Base-by-base conservation (phyloP, 305 asterid genomes). In the Andrographis paniculata region DNA sequence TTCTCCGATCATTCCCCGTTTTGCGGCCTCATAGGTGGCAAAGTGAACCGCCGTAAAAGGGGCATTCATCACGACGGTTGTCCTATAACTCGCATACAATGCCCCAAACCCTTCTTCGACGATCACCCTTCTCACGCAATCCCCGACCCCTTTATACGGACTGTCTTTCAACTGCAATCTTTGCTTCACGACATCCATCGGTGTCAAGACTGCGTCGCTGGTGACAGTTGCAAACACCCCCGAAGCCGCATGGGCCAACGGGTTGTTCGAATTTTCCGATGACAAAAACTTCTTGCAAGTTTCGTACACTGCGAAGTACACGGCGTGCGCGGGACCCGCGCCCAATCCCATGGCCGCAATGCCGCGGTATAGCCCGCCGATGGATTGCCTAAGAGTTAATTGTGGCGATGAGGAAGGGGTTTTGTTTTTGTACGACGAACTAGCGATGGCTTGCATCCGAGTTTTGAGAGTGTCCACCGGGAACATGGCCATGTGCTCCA, bases 161-260 rank as follows among this genome's bases (percentile, higher is more conserved):
- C 91, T 80, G 0, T 72, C 76, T 52, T 59, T 62, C 50, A 80
- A 28, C 71, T 80, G 91, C 62, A 80, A 48, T 61, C 82, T 60
- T 41, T 80, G 89, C 73, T 76, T 79, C 64, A 79, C 91, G 65
- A 79, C 74, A 50, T 76, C 85, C 91, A 79, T 76, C 0, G 85
- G 91, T n/a, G 85, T 76, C 8, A 76, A 37, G 48, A 79, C 79
- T 0, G 91, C 78, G 18, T 79, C 85, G 9, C 85, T 76, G 1
- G 82, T 71, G 9, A 79, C 74, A 0, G 85, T 76, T 1, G 85
- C 85, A 0, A 67, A 35, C 38, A 73, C 75, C 0, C 85, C 85
- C 0, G 85, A 68, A 28, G 67, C 64, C 0, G 89, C 82, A 4
- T 79, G 85, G 2, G 76, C 82, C 1, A 37, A 14, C 0, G 78